A percentile compares a stretch with the other conserved stretches of the same genome.
phyloP scores from a whole-genome alignment of 2,329 filamentous ascomycete genomes.

The Trichoderma sp. region DNA sequence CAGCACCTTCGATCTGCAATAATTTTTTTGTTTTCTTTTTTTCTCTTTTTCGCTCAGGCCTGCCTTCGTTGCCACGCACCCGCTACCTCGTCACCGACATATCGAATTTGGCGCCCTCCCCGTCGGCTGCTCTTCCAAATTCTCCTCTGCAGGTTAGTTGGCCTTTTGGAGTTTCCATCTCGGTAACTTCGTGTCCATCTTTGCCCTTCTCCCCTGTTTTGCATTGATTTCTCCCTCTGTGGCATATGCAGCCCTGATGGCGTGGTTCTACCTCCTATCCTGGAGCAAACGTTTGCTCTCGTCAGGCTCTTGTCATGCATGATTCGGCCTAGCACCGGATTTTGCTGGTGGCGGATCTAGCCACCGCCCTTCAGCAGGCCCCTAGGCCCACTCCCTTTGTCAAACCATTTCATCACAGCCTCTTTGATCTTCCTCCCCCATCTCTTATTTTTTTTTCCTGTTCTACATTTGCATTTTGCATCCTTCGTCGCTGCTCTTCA shows the following conservation, averaged over 20 bases:
- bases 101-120: background rate
- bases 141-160: constrained; percentile 16
- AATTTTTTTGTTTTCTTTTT: background rate
- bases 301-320: constrained; percentile 14
- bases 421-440: background rate
- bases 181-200: background rate
- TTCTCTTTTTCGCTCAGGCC: background rate
- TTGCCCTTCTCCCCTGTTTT: background rate
- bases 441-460: background rate
- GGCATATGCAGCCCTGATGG: background rate
- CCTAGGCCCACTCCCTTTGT: constrained; percentile 20
- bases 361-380: constrained; percentile 17
- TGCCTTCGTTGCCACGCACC: constrained; percentile 3
- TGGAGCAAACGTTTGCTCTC: background rate
- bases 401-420: constrained; percentile 19
- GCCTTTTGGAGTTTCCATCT: background rate
- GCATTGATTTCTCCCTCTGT: background rate
- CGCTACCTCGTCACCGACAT: constrained; percentile 23
- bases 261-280: background rate
- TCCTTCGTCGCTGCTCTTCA: background rate
- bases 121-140: background rate
- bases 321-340: constrained; percentile 19
- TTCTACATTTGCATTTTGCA: background rate
- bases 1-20: constrained; percentile 6
- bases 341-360: constrained; percentile 19